phyloP scores from a whole-genome alignment of 2,329 filamentous ascomycete genomes.

The Phialocephala sp. region DNA sequence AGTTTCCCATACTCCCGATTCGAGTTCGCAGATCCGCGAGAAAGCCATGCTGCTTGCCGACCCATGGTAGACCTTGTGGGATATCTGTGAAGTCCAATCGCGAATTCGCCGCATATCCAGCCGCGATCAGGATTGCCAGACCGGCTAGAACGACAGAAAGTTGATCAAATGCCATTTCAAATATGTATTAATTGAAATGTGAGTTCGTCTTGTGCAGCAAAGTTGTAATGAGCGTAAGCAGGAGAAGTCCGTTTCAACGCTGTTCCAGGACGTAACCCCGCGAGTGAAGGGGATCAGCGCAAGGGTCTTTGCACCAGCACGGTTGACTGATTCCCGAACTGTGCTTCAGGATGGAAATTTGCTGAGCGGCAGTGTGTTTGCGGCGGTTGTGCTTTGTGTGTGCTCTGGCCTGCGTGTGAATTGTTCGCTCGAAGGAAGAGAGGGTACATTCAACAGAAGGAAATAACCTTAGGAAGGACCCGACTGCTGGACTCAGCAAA shows the following conservation, averaged over 20 bases:
- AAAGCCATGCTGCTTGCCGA: conserved; percentile 22
- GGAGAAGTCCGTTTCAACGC: conserved; percentile 10
- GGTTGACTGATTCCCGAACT: too few species aligned
- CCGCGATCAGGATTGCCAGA: conserved; percentile 17
- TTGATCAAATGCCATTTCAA: conserved; percentile 21
- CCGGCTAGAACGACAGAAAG: conserved; percentile 14
- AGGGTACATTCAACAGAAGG: too few species aligned
- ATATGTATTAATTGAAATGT: background rate
- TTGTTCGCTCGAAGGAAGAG: too few species aligned
- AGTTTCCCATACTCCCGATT: conserved; percentile 18
- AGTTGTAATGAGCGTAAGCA: background rate
- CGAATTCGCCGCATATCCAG: conserved; percentile 15
- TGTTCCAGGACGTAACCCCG: background rate
- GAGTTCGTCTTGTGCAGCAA: background rate
- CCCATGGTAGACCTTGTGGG: conserved; percentile 19
- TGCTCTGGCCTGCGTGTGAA: too few species aligned
- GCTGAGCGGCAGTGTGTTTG: too few species aligned
- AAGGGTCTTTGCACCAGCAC: background rate
- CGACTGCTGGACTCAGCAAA: too few species aligned
- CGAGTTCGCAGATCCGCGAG: conserved; percentile 25
- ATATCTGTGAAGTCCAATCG: conserved; percentile 16
- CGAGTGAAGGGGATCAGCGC: background rate
- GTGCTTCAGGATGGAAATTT: too few species aligned
- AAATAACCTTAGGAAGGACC: too few species aligned
- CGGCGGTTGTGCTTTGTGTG: too few species aligned